Conservation (phyloP, 2,329 filamentous ascomycete genomes). For the Zymoseptoria crescenta region DNA sequence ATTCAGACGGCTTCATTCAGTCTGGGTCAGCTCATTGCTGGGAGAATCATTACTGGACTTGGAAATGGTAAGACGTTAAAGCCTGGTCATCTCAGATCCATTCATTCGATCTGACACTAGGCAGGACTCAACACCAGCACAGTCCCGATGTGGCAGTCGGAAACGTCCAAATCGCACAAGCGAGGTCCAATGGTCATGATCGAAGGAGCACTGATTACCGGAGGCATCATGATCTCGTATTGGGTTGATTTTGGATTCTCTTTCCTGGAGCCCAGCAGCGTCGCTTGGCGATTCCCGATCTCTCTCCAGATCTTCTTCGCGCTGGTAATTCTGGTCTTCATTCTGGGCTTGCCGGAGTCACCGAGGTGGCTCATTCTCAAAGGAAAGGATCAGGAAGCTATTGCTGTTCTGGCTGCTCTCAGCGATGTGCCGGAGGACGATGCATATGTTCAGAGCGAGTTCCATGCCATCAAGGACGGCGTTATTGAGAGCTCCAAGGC, state of each 20-base stretch:
- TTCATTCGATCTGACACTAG: slow-evolving; percentile 45
- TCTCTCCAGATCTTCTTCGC: slow-evolving; percentile 48
- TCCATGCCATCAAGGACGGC: slow-evolving; percentile 30
- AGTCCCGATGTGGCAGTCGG: slow-evolving; percentile 45
- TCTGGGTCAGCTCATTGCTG: slow-evolving; percentile 41
- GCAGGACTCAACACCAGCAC: slow-evolving; percentile 42
- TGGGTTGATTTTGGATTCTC: slow-evolving; percentile 45
- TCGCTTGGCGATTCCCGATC: slow-evolving; percentile 47
- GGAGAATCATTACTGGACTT: slow-evolving; percentile 45
- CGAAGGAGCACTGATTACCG: slow-evolving; percentile 42
- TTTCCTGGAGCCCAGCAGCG: slow-evolving; percentile 28
- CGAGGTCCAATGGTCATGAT: slow-evolving; percentile 30
- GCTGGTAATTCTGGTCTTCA: slow-evolving; percentile 36
- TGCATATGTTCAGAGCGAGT: slow-evolving; percentile 18
- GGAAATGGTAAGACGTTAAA: slow-evolving; percentile 47
- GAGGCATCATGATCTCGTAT: slow-evolving; percentile 31
- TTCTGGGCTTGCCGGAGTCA: slow-evolving; percentile 39
- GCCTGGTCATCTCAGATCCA: slow-evolving; percentile 40
- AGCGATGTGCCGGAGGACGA: slow-evolving; percentile 32
- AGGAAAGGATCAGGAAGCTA: slow-evolving; percentile 28
- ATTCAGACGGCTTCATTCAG: slow-evolving; percentile 49
- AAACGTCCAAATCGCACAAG: slow-evolving; percentile 40
- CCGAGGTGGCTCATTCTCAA: slow-evolving; percentile 35
- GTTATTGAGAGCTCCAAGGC: slow-evolving; percentile 28
- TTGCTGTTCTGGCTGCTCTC: slow-evolving; percentile 25